Conservation (phyloP, 2,329 filamentous ascomycete species). For the Cytospora mali region DNA sequence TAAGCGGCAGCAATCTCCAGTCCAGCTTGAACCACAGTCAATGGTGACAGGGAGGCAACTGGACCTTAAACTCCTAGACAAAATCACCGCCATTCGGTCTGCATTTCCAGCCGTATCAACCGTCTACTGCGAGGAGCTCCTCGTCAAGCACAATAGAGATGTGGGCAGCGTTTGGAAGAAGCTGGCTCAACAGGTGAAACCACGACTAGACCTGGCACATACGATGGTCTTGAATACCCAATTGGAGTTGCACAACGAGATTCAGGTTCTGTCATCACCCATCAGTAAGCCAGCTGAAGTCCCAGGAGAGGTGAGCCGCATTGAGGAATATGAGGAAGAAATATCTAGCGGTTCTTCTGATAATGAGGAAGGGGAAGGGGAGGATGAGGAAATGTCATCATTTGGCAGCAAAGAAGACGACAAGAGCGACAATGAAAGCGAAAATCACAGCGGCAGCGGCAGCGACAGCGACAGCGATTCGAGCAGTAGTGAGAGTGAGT, state of each 20-base stretch:
- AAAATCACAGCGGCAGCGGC: conserved; percentile 35
- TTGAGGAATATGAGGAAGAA: conserved; percentile 28
- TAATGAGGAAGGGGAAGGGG: conserved; percentile 26
- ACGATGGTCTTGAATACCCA: conserved; percentile 28
- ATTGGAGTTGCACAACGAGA: conserved; percentile 25
- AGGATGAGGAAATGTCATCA: conserved; percentile 19
- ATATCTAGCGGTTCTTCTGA: conserved; percentile 16
- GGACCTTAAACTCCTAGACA: conserved; percentile 25
- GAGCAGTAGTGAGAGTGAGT: conserved; percentile 3
- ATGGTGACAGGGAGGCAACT: not conserved
- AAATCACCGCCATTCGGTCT: conserved; percentile 32
- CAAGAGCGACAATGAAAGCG: conserved; percentile 27
- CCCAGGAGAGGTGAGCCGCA: conserved; percentile 22
- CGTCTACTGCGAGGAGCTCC: conserved; percentile 40
- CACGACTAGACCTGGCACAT: conserved; percentile 31
- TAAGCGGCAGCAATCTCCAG: not conserved
- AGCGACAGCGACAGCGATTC: conserved; percentile 18
- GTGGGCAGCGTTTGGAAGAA: conserved; percentile 42
- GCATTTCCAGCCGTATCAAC: conserved; percentile 48
- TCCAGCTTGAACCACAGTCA: not conserved
- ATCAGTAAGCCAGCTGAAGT: conserved; percentile 9
- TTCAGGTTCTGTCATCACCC: conserved; percentile 28
- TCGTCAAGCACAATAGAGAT: conserved; percentile 40
- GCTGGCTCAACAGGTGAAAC: conserved; percentile 39
- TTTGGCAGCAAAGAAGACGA: conserved; percentile 29